Evolutionary conservation across 2,329 filamentous ascomycete genomes (phyloP), one percentile per base, ranked within the genome.

Genomic region (Fusarium sp.): DNA sequence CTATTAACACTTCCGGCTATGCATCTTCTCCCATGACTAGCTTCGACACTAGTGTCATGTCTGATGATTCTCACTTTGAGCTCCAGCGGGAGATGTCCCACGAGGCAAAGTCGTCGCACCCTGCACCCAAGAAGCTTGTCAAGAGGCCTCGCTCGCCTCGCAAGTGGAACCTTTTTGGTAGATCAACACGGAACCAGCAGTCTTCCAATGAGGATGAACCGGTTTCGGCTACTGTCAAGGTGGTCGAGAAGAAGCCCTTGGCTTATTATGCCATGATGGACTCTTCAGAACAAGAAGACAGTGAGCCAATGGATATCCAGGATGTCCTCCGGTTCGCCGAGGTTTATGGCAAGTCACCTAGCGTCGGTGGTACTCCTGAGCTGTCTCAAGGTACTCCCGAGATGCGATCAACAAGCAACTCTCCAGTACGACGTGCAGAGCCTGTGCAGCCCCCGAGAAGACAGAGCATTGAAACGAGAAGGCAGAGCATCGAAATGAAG

Each of bases 241-340:
- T 81, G 16, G 81, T 85, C 0, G 82, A 83, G 57, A 83, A 82
- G 58, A 89, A 88, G 63, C 80, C 86, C 1, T 78, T 88, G 9
- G 84, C 89, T 3, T 90, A 88, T 70, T 90, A 91, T 73, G 84
- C 88, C 10, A 87, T 90, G 77, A 84, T 90, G 76, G 88, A 90
- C 73, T 85, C 84, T 4, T 85, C 87, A 0, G 88, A 89, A 68
- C 83, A 84, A 66, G 85, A 87, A 73, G 82, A 87, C 50, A 77
- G 83, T 10, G 82, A 83, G 20, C 73, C 77, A 1, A 71, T 78
- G 59, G 79, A 80, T 50, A 75, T 83, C 8, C 79, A 79, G 34
- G 83, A 86, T 30, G 83, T 88, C 18, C 77, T 89, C 27, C 83
- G 85, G 22, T 85, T 87, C 72, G 87, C 84, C 15, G 81, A 83